phyloP scores from a whole-genome alignment of 768 basidiomycete genomes.

The Lactarius tabidus region DNA sequence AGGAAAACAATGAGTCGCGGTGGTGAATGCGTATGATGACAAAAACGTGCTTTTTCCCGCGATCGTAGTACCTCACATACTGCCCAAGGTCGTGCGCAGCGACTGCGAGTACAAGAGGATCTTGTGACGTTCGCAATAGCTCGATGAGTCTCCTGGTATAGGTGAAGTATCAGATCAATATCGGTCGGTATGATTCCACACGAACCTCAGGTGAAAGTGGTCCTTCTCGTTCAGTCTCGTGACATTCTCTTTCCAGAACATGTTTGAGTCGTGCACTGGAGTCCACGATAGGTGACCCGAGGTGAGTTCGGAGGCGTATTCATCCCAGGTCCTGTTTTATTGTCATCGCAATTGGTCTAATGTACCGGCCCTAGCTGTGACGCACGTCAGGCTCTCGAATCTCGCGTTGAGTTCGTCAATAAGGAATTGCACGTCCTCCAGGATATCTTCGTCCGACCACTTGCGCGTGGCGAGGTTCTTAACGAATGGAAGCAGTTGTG shows the following conservation, averaged over 20 bases:
- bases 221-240: constrained; percentile 80
- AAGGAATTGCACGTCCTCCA: constrained; percentile 87
- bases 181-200: background rate
- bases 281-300: constrained; percentile 94
- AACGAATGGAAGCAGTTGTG: constrained; percentile 79
- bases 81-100: constrained; percentile 92
- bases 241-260: constrained; percentile 98
- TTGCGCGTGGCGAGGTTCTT: constrained; percentile 82
- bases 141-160: constrained; percentile 62
- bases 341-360: background rate
- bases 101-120: constrained; percentile 81
- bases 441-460: constrained; percentile 92
- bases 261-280: constrained; percentile 92
- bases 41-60: constrained; percentile 78
- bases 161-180: background rate
- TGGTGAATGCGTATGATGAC: background rate
- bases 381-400: constrained; percentile 88
- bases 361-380: constrained; percentile 10
- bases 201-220: constrained; percentile 77
- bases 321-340: constrained; percentile 80
- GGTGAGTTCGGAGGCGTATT: constrained; percentile 86
- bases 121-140: constrained; percentile 63
- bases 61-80: constrained; percentile 88
- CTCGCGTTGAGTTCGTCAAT: constrained; percentile 79
- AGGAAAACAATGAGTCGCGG: background rate